These are phyloP conservation scores for Bryoglossum gracile DNA, from an alignment of 495 filamentous ascomycete genomes.

Conservation along the genomic window DNA sequence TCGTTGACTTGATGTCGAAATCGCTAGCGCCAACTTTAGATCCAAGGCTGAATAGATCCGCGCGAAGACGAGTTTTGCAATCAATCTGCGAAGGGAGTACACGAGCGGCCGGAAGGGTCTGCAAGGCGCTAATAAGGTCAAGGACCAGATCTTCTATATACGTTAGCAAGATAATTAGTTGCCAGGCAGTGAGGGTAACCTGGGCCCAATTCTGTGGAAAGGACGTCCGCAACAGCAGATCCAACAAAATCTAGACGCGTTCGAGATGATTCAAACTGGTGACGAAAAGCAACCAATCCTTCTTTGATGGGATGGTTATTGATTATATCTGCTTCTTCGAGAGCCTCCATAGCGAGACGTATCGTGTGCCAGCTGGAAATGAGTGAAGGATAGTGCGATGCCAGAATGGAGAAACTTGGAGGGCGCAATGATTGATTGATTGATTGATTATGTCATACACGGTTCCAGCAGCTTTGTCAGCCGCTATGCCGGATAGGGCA, in stretches of 20 bases:
- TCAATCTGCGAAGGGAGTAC: slow-evolving; percentile 21
- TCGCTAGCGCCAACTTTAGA: slow-evolving; percentile 14
- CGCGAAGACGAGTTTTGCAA: slow-evolving; percentile 3
- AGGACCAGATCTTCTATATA: slow-evolving; percentile 20
- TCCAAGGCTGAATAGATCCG: not conserved
- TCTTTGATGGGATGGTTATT: slow-evolving; percentile 17
- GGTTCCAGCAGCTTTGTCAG: not conserved
- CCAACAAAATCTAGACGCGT: slow-evolving; percentile 5
- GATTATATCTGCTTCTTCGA: slow-evolving; percentile 20
- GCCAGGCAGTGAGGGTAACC: slow-evolving; percentile 6
- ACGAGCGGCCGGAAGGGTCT: slow-evolving; percentile 18
- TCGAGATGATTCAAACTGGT: slow-evolving; percentile 15
- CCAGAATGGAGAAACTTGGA: too few relatives aligned
- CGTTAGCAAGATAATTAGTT: slow-evolving; percentile 10
- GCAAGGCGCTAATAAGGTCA: slow-evolving; percentile 18
- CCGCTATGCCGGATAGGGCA: not conserved
- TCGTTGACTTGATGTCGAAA: slow-evolving; percentile 14
- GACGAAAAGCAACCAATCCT: slow-evolving; percentile 13
- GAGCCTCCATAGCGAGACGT: too few relatives aligned
- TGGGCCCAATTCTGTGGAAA: slow-evolving; percentile 14
- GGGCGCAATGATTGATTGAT: too few relatives aligned
- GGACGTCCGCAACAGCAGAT: slow-evolving; percentile 17
- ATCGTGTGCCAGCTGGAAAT: too few relatives aligned
- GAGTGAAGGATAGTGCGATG: too few relatives aligned
- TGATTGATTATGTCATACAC: not conserved